These are phyloP conservation scores for Cunninghamia lanceolata DNA, from an alignment of 75 land plant species.

Conservation along the genomic window DNA sequence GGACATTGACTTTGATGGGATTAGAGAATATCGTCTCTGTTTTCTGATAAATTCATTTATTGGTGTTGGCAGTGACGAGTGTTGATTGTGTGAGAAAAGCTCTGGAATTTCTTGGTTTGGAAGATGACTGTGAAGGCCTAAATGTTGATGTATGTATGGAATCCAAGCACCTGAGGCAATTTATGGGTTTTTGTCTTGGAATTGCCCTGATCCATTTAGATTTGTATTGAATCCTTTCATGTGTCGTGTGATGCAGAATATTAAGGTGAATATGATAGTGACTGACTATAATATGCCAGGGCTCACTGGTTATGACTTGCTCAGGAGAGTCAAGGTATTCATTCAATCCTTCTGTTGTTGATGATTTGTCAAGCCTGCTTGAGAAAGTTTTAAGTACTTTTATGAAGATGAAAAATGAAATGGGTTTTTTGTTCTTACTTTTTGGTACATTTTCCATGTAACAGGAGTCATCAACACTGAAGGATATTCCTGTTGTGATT, in stretches of 20 bases:
- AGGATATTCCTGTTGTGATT: conserved; percentile 69
- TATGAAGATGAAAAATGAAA: too few species aligned
- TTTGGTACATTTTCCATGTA: not conserved
- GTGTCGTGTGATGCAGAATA: conserved; percentile 7
- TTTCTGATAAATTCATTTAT: not conserved
- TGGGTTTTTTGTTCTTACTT: too few species aligned
- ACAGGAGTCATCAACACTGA: conserved; percentile 42
- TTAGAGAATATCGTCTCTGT: not conserved
- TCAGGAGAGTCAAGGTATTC: conserved; percentile 50
- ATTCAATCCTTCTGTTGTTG: not conserved
- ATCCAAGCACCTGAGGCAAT: not conserved
- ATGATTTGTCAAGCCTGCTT: not conserved
- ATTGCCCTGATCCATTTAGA: not conserved
- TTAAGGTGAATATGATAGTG: conserved; percentile 40
- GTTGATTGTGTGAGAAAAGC: conserved; percentile 74
- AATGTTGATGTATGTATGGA: not conserved
- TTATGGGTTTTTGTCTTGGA: not conserved
- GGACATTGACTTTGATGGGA: not conserved
- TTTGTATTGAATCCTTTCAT: not conserved
- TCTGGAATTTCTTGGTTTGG: conserved; percentile 52
- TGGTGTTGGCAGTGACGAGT: conserved; percentile 45
- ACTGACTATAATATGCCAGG: conserved; percentile 60
- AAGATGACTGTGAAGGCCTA: conserved; percentile 2
- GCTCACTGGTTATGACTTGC: conserved; percentile 56
- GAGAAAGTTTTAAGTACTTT: not conserved